Conservation (phyloP, 345 rosid genomes). For the Clausena lansium region DNA sequence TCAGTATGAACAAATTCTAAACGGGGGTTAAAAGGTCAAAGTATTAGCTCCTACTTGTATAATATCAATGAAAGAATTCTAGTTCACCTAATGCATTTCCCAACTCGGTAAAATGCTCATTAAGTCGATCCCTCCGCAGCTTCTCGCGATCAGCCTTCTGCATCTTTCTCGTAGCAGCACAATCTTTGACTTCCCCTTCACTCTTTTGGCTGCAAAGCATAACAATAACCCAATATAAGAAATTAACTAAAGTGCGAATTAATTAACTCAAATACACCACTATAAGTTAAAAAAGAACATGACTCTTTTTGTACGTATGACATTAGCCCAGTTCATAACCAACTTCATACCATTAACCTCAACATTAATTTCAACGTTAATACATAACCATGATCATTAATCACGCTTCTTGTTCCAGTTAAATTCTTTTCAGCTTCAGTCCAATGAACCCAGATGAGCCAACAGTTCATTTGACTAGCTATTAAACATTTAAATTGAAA, state of each 20-base stretch:
- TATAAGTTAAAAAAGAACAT: background rate
- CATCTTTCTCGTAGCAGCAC: conserved; percentile 50
- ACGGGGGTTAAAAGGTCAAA: background rate
- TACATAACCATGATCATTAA: background rate
- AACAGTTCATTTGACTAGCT: background rate
- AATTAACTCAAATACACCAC: background rate
- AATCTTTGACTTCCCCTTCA: conserved; percentile 43
- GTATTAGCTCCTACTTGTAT: background rate
- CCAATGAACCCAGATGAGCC: background rate
- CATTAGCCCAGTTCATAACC: background rate
- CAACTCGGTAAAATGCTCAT: conserved; percentile 77
- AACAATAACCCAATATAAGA: background rate
- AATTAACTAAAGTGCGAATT: background rate
- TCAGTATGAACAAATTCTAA: background rate
- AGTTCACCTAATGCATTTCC: conserved; percentile 71
- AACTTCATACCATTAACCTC: background rate
- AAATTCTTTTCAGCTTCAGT: background rate
- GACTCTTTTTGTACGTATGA: background rate
- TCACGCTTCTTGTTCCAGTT: background rate
- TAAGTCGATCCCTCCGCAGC: conserved; percentile 84
- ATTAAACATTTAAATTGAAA: background rate
- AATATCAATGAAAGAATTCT: background rate
- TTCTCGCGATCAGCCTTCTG: conserved; percentile 95
- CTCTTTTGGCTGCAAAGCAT: conserved; percentile 32
- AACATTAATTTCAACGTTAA: background rate